phyloP scores from a whole-genome alignment of 1,284 basidiomycete species.

The Agroathelia rolfsii region DNA sequence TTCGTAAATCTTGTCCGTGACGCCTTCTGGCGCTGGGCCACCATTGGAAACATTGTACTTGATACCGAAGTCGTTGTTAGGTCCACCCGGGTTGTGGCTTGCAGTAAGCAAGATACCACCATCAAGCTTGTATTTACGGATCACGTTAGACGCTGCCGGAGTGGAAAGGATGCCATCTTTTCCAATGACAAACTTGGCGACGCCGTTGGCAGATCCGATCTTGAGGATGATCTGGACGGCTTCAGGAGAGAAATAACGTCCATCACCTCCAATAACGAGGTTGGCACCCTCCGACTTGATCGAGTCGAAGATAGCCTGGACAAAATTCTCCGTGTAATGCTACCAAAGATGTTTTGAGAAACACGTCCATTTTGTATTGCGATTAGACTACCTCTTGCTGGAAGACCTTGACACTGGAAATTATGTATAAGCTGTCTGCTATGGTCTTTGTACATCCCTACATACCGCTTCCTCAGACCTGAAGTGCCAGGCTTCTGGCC shows the following conservation, averaged over 20 bases:
- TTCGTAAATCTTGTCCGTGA: slow-evolving; percentile 91
- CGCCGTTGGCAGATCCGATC: slow-evolving; percentile 87
- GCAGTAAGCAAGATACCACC: slow-evolving; percentile 98
- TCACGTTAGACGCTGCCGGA: slow-evolving; percentile 92
- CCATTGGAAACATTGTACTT: slow-evolving; percentile 98
- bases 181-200: slow-evolving; percentile 83
- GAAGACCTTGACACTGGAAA: slow-evolving; percentile 85
- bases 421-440: too few species aligned
- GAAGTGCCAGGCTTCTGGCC: slow-evolving; percentile 95
- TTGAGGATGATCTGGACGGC: slow-evolving; percentile 86
- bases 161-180: slow-evolving; percentile 91
- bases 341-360: slow-evolving; percentile 21
- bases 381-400: slow-evolving; percentile 63
- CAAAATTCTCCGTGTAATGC: slow-evolving; percentile 99
- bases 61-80: slow-evolving; percentile 97
- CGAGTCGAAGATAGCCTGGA: slow-evolving; percentile 90
- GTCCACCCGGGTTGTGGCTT: slow-evolving; percentile 96
- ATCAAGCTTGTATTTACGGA: slow-evolving; percentile 91
- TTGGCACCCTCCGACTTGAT: slow-evolving; percentile 79
- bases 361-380: slow-evolving; percentile 7
- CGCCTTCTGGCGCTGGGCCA: slow-evolving; percentile 90
- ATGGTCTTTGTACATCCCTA: too few species aligned
- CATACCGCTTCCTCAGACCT: slow-evolving; percentile 83
- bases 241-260: slow-evolving; percentile 88
- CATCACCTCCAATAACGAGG: slow-evolving; percentile 94